Base-by-base conservation (phyloP, 169 alveolate species). In the Plasmodium gonderi region DNA sequence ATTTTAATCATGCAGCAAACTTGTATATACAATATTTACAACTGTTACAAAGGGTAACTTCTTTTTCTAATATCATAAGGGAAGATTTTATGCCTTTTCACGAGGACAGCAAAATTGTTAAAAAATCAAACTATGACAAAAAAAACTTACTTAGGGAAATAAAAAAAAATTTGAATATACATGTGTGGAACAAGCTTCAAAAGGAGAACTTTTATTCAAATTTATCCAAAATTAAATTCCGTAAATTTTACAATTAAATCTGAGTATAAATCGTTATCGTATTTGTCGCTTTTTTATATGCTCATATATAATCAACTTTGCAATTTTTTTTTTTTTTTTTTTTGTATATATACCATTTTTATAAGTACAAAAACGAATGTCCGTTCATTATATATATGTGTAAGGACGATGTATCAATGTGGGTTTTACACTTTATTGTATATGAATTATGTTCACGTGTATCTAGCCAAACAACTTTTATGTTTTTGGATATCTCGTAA, bases 231-330 rank as follows among this genome's bases (percentile, higher is more conserved):
- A 78, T 90, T 44, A 90, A 90, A 38, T 90, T 90, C 33, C 69
- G 81, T 1, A 90, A 78, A 49, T 77, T 90, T 90, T 90, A 77
- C 64, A 90, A 90, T 54, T 90, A 47, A 68, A 33, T n/a, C n/a
- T n/a, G n/a, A n/a, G n/a, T n/a, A n/a, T n/a, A n/a, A n/a, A n/a
- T n/a, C n/a, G n/a, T n/a, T n/a, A n/a, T n/a, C n/a, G n/a, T n/a
- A n/a, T n/a, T n/a, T n/a, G n/a, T n/a, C n/a, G n/a, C n/a, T n/a
- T n/a, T n/a, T n/a, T n/a, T n/a, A n/a, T n/a, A n/a, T n/a, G n/a
- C n/a, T n/a, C n/a, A n/a, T n/a, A n/a, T n/a, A n/a, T n/a, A n/a
- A n/a, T n/a, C n/a, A n/a, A n/a, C n/a, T n/a, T n/a, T n/a, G n/a
- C n/a, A n/a, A n/a, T n/a, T n/a, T n/a, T n/a, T n/a, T n/a, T n/a